A percentile compares a stretch with the other conserved stretches of the same genome.
These are phyloP conservation scores for Melastoma malabathricum DNA, from an alignment of 345 rosid species.

Conservation along the genomic window DNA sequence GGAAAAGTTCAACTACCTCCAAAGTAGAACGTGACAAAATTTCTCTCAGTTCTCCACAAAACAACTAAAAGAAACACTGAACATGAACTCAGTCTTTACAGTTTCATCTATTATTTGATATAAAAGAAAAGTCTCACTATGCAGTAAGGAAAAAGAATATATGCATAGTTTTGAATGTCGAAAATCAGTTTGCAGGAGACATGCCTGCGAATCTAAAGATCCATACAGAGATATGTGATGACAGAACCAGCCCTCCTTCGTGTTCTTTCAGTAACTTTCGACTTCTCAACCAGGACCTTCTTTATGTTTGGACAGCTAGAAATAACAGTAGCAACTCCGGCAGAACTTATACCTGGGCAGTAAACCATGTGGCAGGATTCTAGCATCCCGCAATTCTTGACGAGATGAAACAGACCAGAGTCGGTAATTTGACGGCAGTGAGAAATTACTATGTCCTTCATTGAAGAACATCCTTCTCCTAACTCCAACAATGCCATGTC, in stretches of 20 bases:
- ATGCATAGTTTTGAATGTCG: too few species aligned
- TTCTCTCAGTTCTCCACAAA: too few species aligned
- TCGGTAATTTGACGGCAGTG: slow-evolving; percentile 72
- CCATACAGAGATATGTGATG: slow-evolving; percentile 60
- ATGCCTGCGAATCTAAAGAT: slow-evolving; percentile 28
- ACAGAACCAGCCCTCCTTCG: slow-evolving; percentile 61
- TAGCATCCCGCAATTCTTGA: slow-evolving; percentile 38
- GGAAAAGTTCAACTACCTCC: too few species aligned
- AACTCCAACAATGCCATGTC: slow-evolving; percentile 66
- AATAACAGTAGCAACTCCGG: slow-evolving; percentile 76
- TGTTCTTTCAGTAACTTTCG: slow-evolving; percentile 79
- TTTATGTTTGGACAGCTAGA: slow-evolving; percentile 71
- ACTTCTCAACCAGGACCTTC: slow-evolving; percentile 75
- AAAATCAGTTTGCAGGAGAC: too few species aligned
- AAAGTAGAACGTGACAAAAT: too few species aligned
- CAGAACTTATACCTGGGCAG: slow-evolving; percentile 54
- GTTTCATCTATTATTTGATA: too few species aligned
- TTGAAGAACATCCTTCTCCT: slow-evolving; percentile 73
- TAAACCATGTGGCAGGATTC: slow-evolving; percentile 83
- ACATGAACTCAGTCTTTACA: too few species aligned
- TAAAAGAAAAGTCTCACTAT: too few species aligned
- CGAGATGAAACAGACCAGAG: slow-evolving; percentile 64
- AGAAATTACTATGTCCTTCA: slow-evolving; percentile 68
- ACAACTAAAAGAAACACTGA: too few species aligned
- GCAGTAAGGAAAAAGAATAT: too few species aligned